A percentile compares a stretch with the other conserved stretches of the same genome.
These are phyloP conservation scores for Globisporangium echinulatum DNA, from an alignment of 352 stramenopile species.

Conservation along the genomic window DNA sequence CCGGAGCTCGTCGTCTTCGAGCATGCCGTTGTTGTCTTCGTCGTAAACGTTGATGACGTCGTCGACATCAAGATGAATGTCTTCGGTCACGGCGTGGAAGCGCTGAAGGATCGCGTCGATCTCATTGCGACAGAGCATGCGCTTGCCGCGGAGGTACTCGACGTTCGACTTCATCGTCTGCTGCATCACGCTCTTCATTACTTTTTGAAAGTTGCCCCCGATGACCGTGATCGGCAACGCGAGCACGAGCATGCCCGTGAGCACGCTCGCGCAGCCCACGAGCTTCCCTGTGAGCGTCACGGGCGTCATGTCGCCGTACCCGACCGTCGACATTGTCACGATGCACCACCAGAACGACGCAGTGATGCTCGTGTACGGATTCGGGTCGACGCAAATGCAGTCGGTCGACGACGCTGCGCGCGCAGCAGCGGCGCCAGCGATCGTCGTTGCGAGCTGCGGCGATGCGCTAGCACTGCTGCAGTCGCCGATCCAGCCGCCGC, in stretches of 20 bases:
- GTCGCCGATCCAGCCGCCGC: conserved; percentile 47
- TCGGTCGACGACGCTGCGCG: conserved; percentile 7
- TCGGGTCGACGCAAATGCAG: conserved; percentile 66
- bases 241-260: conserved; percentile 83
- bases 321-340: conserved; percentile 89
- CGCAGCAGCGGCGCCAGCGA: conserved; percentile 22
- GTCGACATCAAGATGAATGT: conserved; percentile 69
- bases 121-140: conserved; percentile 62
- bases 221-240: conserved; percentile 90
- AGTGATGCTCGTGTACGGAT: conserved; percentile 77
- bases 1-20: conserved; percentile 68
- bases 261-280: conserved; percentile 58
- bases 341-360: conserved; percentile 87
- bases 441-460: conserved; percentile 10
- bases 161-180: conserved; percentile 77
- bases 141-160: conserved; percentile 67
- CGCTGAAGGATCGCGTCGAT: conserved; percentile 65
- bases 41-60: conserved; percentile 80
- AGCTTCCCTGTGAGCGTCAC: conserved; percentile 69
- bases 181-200: conserved; percentile 76
- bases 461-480: conserved; percentile 14
- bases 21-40: conserved; percentile 66
- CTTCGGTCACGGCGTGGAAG: conserved; percentile 67
- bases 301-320: conserved; percentile 84
- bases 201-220: conserved; percentile 81